These are phyloP conservation scores for Silene uniflora DNA, from an alignment of 148 eudicot species.

Conservation along the genomic window DNA sequence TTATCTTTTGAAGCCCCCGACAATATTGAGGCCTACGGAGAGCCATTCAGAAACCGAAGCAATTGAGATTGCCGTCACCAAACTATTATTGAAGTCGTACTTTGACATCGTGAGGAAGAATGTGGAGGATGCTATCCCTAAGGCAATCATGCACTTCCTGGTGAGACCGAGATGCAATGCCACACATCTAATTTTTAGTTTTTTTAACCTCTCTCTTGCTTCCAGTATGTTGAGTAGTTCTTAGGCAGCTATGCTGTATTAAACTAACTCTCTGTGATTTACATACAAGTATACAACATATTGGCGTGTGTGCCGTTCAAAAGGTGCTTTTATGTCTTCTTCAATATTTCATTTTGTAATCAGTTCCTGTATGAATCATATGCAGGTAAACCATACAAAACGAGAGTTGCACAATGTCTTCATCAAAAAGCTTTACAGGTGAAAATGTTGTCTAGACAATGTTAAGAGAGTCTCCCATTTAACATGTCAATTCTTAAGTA, in stretches of 20 bases:
- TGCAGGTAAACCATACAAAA: slow-evolving; percentile 92
- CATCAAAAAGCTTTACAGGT: slow-evolving; percentile 94
- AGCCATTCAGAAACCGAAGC: slow-evolving; percentile 67
- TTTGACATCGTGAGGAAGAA: slow-evolving; percentile 95
- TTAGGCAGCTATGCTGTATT: background rate
- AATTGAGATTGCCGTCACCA: slow-evolving; percentile 80
- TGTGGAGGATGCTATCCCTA: slow-evolving; percentile 85
- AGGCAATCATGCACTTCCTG: slow-evolving; percentile 99
- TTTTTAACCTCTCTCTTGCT: background rate
- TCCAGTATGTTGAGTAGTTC: background rate
- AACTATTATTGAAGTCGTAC: slow-evolving; percentile 81
- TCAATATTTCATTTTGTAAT: background rate
- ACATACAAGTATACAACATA: background rate
- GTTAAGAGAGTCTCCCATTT: background rate
- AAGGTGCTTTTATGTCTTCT: slow-evolving; percentile 2
- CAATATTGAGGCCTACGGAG: slow-evolving; percentile 86
- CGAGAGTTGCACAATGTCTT: slow-evolving; percentile 95
- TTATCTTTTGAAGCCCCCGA: slow-evolving; percentile 64
- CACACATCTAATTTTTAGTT: background rate
- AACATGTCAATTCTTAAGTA: background rate
- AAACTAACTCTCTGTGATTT: background rate
- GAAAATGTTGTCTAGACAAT: slow-evolving; percentile 5
- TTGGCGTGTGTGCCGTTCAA: background rate
- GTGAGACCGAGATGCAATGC: slow-evolving; percentile 35
- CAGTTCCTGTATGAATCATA: slow-evolving; percentile 11